Evolutionary conservation across 257 asterid species (phyloP).

Genomic region (Scutellaria baicalensis): DNA sequence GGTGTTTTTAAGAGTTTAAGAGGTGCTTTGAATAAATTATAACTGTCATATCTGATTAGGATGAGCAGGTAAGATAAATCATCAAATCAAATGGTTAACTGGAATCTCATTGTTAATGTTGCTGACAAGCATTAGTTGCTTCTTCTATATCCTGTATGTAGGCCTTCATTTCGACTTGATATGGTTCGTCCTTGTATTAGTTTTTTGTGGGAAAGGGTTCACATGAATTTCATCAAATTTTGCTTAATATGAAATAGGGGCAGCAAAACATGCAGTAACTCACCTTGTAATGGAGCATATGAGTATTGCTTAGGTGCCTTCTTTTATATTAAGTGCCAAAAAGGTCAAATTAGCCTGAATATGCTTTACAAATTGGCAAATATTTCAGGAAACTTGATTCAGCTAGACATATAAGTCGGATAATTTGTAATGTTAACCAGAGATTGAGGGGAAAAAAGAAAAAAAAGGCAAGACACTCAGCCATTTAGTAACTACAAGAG

Average conservation of each 20-base stretch:
- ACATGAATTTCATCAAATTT: background rate
- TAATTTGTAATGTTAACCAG: background rate
- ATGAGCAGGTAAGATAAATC: background rate
- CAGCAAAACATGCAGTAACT: background rate
- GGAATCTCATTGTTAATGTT: background rate
- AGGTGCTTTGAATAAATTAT: background rate
- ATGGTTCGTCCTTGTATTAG: background rate
- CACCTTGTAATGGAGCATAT: background rate
- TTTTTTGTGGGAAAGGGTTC: background rate
- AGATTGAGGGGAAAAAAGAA: background rate
- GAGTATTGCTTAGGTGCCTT: background rate
- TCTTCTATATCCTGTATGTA: background rate
- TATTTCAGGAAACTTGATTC: background rate
- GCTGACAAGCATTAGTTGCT: background rate
- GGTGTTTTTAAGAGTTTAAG: too few relatives aligned
- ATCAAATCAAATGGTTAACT: background rate
- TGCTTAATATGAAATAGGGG: background rate
- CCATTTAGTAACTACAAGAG: background rate
- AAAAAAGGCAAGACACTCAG: too few relatives aligned
- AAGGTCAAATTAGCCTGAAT: background rate
- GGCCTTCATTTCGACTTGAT: background rate
- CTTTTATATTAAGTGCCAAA: background rate
- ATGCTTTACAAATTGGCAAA: background rate
- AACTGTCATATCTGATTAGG: background rate
- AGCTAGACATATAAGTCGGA: background rate